These are phyloP conservation scores for Thelonectria olida DNA, from an alignment of 2,329 filamentous ascomycete genomes.

Conservation along the genomic window DNA sequence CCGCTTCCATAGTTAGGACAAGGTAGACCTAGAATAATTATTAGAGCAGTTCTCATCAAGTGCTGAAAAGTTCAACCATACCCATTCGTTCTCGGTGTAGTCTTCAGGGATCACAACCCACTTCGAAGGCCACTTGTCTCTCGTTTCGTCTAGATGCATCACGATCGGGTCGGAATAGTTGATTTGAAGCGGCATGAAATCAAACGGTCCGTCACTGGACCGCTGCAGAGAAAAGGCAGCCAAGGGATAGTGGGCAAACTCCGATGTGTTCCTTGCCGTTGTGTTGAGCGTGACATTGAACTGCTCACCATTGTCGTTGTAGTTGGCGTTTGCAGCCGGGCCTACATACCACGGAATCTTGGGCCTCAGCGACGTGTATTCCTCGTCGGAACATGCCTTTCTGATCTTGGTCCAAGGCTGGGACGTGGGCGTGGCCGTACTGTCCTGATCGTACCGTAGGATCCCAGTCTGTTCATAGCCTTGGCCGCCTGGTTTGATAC, in stretches of 20 bases:
- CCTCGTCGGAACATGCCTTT: slow-evolving; percentile 23
- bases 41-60: neutral
- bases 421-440: slow-evolving; percentile 10
- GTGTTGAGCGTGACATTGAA: slow-evolving; percentile 32
- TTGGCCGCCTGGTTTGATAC: neutral
- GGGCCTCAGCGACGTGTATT: slow-evolving; percentile 23
- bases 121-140: slow-evolving; percentile 1
- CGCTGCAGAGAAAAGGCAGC: slow-evolving; percentile 25
- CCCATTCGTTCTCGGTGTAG: slow-evolving; percentile 32
- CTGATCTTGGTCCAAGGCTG: neutral
- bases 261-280: too few species aligned
- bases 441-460: slow-evolving; percentile 22
- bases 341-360: slow-evolving; percentile 35
- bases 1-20: slow-evolving; percentile 25
- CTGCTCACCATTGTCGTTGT: slow-evolving; percentile 11
- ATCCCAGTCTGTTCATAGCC: slow-evolving; percentile 32
- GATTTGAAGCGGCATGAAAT: slow-evolving; percentile 28
- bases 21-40: slow-evolving; percentile 22
- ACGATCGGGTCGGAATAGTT: slow-evolving; percentile 26
- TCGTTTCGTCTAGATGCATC: slow-evolving; percentile 25
- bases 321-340: slow-evolving; percentile 25
- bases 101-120: slow-evolving; percentile 34
- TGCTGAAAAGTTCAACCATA: neutral
- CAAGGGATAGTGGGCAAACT: slow-evolving; percentile 21
- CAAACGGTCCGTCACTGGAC: neutral